Evolutionary conservation across 2,329 filamentous ascomycete species (phyloP).

Genomic region (Fusarium foetens): DNA sequence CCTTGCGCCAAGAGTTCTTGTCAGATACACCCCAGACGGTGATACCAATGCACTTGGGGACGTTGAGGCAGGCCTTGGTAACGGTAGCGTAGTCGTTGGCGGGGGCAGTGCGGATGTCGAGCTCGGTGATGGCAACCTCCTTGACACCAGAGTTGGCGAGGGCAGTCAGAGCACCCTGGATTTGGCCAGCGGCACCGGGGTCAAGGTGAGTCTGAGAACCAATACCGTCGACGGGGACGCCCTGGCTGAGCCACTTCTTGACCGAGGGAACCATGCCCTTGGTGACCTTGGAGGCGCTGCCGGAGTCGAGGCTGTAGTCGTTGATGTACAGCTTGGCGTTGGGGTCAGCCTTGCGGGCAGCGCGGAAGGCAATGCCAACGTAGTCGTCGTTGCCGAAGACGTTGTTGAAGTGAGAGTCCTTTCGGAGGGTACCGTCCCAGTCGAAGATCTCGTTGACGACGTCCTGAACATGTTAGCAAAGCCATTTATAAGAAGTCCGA

Average conservation of each 20-base stretch:
- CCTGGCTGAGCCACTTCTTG: conserved; percentile 69
- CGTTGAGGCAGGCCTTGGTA: conserved; percentile 66
- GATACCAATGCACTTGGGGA: conserved; percentile 71
- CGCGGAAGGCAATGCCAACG: conserved; percentile 74
- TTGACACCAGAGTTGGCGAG: conserved; percentile 61
- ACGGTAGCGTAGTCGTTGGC: conserved; percentile 68
- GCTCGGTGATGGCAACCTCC: conserved; percentile 73
- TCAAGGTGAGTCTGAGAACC: conserved; percentile 67
- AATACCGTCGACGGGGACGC: conserved; percentile 62
- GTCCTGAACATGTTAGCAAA: conserved; percentile 53
- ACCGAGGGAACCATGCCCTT: conserved; percentile 66
- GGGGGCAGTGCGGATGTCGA: conserved; percentile 71
- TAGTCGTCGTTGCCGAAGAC: conserved; percentile 78
- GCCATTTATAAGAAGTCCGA: fast-evolving
- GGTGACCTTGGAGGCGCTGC: conserved; percentile 68
- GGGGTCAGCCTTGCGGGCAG: conserved; percentile 74
- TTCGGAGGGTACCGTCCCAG: conserved; percentile 68
- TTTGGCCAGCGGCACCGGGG: conserved; percentile 47
- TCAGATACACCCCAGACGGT: conserved; percentile 70
- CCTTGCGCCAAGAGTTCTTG: conserved; percentile 47
- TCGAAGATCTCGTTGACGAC: conserved; percentile 74
- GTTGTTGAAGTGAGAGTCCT: conserved; percentile 69
- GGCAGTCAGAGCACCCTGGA: conserved; percentile 60
- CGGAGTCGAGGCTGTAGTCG: conserved; percentile 74
- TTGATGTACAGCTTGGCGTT: conserved; percentile 79